Conservation (phyloP, 208 protist species). For the Wallacemonas sp. region DNA sequence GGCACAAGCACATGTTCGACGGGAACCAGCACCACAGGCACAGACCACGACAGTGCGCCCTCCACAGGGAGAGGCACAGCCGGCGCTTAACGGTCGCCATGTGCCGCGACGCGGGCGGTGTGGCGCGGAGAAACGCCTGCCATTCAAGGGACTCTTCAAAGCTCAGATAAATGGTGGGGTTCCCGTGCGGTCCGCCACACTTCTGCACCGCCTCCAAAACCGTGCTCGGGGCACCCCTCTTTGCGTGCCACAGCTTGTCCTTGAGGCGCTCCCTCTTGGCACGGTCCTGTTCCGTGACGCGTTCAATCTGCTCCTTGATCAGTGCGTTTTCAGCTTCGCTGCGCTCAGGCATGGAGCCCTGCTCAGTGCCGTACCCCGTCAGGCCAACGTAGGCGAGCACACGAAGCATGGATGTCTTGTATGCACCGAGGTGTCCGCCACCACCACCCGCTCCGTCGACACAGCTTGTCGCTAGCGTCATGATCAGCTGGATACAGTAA, state of each 20-base stretch:
- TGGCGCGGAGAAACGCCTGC: slow-evolving; percentile 50
- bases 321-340: slow-evolving; percentile 21
- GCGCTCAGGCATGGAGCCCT: slow-evolving; percentile 40
- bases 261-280: slow-evolving; percentile 28
- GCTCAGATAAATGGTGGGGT: slow-evolving; percentile 57
- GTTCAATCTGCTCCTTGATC: slow-evolving; percentile 27
- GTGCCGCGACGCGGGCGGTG: slow-evolving; percentile 36
- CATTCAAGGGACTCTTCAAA: slow-evolving; percentile 67
- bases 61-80: slow-evolving; percentile 53
- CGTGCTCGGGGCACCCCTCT: slow-evolving; percentile 3
- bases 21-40: slow-evolving; percentile 88
- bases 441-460: neutral
- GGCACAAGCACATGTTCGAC: slow-evolving; percentile 61
- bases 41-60: slow-evolving; percentile 34
- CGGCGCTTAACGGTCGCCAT: slow-evolving; percentile 54
- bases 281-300: slow-evolving; percentile 6
- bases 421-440: slow-evolving; percentile 25
- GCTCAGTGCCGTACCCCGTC: slow-evolving; percentile 43
- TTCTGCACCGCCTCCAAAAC: neutral
- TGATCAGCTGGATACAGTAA: too few species aligned
- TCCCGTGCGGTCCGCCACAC: slow-evolving; percentile 6
- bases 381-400: slow-evolving; percentile 60
- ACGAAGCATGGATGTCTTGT: slow-evolving; percentile 64
- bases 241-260: slow-evolving; percentile 20
- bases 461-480: neutral